Conservation (phyloP, 192 early-diverging fungal species). For the Polychytrium aggregatum region DNA sequence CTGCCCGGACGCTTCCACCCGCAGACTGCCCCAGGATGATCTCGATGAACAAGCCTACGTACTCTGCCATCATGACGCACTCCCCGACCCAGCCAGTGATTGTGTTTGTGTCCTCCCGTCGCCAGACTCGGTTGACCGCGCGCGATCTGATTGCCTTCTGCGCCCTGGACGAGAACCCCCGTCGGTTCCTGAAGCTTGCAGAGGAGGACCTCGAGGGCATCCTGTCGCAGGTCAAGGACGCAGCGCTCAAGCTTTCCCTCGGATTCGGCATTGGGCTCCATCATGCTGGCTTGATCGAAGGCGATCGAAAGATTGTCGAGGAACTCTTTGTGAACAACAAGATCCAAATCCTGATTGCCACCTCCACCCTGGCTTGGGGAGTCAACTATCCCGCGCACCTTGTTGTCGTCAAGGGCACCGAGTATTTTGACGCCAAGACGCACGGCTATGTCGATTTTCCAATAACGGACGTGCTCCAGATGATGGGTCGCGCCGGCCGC, state of each 20-base stretch:
- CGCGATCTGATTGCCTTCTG: constrained; percentile 91
- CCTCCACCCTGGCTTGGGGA: constrained; percentile 95
- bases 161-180: constrained; percentile 84
- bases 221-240: constrained; percentile 64
- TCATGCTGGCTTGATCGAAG: constrained; percentile 87
- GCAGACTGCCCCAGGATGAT: constrained; percentile 90
- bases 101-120: constrained; percentile 94
- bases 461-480: constrained; percentile 96
- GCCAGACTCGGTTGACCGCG: constrained; percentile 93
- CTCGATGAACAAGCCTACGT: constrained; percentile 97
- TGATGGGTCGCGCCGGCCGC: constrained; percentile 96
- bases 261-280: constrained; percentile 96
- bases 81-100: constrained; percentile 90
- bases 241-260: constrained; percentile 63
- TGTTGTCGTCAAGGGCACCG: constrained; percentile 96
- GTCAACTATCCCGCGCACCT: constrained; percentile 95
- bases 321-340: constrained; percentile 88
- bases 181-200: constrained; percentile 75
- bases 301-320: constrained; percentile 78
- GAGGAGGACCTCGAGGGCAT: constrained; percentile 69
- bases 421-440: constrained; percentile 87
- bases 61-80: constrained; percentile 86
- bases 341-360: constrained; percentile 94
- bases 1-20: background rate
- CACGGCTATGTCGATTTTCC: constrained; percentile 91